Percentiles rank a stretch among this genome's conserved stretches.
Conservation (phyloP, 139 green algal species). For the Chlorella sp. region DNA sequence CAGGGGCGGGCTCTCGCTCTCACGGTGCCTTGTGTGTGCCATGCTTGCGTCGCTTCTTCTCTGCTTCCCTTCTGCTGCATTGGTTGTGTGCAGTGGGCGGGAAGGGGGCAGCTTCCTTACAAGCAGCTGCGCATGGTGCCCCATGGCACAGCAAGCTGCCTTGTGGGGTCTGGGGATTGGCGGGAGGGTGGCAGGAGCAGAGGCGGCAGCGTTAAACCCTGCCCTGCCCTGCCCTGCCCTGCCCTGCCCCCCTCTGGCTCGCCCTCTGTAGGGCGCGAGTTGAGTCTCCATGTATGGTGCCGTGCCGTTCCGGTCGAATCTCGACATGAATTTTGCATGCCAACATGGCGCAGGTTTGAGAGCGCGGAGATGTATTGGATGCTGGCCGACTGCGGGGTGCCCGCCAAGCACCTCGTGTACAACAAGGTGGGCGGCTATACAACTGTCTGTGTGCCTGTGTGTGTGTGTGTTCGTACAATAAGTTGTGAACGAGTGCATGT, state of each 20-base stretch:
- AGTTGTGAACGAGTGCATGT: too few relatives aligned
- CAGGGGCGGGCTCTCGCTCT: slow-evolving; percentile 36
- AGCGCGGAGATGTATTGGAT: slow-evolving; percentile 59
- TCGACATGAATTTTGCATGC: not conserved
- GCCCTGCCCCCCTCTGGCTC: not conserved
- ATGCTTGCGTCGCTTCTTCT: too few relatives aligned
- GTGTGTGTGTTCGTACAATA: too few relatives aligned
- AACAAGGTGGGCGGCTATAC: slow-evolving; percentile 34
- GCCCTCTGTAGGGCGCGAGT: too few relatives aligned
- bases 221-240: not conserved
- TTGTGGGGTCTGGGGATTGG: too few relatives aligned
- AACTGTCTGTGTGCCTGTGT: not conserved
- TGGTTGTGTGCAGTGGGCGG: too few relatives aligned
- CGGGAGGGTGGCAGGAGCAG: not conserved
- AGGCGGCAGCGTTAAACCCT: not conserved
- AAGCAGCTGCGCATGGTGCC: too few relatives aligned
- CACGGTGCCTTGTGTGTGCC: slow-evolving; percentile 65
- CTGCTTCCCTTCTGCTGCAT: too few relatives aligned
- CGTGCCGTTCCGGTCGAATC: too few relatives aligned
- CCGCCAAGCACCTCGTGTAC: slow-evolving; percentile 70
- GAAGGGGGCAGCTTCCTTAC: too few relatives aligned
- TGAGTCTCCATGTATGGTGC: too few relatives aligned
- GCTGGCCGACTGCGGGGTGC: slow-evolving; percentile 61
- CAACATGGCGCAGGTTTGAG: slow-evolving; percentile 47
- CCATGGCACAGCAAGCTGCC: too few relatives aligned